phyloP scores from a whole-genome alignment of 768 basidiomycete species.

The Mrakia blollopis region DNA sequence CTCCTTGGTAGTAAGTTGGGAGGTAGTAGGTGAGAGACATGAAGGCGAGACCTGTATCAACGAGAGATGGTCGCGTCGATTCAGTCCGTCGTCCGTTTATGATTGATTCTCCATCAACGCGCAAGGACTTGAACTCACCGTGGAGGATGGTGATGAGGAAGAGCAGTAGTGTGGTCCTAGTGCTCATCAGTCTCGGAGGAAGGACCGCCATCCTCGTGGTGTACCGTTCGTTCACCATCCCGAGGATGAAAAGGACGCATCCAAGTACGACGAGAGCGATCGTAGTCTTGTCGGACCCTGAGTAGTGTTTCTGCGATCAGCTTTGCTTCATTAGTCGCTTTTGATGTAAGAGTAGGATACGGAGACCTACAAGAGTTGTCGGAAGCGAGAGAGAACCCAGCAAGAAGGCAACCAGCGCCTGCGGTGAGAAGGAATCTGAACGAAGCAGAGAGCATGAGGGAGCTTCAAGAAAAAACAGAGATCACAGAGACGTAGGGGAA shows the following conservation, averaged over 20 bases:
- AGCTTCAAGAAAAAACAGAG: no score
- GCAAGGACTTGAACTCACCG: neutral
- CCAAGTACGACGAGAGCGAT: conserved; percentile 37
- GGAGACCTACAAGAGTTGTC: conserved; percentile 24
- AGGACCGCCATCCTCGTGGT: conserved; percentile 46
- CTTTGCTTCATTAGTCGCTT: no score
- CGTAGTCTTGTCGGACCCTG: conserved; percentile 22
- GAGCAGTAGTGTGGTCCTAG: conserved; percentile 33
- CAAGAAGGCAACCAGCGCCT: conserved; percentile 42
- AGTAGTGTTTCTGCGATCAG: no score
- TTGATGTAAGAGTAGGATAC: no score
- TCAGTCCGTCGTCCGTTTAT: neutral
- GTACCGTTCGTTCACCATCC: conserved; percentile 32
- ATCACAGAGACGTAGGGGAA: neutral
- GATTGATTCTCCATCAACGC: neutral
- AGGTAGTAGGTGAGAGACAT: conserved; percentile 33
- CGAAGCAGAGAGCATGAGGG: neutral
- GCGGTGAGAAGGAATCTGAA: conserved; percentile 39
- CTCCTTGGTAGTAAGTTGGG: conserved; percentile 34
- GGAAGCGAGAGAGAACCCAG: conserved; percentile 41
- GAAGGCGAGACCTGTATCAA: conserved; percentile 30
- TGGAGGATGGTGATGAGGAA: conserved; percentile 35
- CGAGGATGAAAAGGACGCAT: conserved; percentile 34
- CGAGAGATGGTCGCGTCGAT: neutral
- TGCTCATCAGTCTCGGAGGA: conserved; percentile 44